Evolutionary conservation across 768 basidiomycete species (phyloP).

Genomic region (Tulasnella sp.): DNA sequence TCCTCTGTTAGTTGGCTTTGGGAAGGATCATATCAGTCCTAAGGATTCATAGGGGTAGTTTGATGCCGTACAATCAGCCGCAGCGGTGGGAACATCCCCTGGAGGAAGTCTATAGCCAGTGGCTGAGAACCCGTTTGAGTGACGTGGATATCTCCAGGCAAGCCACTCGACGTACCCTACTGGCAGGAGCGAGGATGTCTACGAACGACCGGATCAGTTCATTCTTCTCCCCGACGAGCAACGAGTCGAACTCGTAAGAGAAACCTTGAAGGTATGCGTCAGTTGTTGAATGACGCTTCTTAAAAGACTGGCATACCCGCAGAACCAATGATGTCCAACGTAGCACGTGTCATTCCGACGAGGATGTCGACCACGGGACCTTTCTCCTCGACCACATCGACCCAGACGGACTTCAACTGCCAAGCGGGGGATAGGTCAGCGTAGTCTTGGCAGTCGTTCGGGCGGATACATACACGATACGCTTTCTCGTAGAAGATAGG

Average conservation of each 20-base stretch:
- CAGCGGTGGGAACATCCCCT: too few species aligned
- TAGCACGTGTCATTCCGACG: conserved; percentile 10
- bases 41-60: too few species aligned
- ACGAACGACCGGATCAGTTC: conserved; percentile 27
- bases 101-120: too few species aligned
- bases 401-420: conserved; percentile 22
- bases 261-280: conserved; percentile 23
- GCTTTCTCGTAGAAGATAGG: conserved; percentile 47
- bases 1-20: too few species aligned
- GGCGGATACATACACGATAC: conserved; percentile 29
- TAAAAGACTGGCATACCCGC: conserved; percentile 13
- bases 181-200: conserved; percentile 20
- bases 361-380: neutral
- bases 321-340: conserved; percentile 21
- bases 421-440: neutral
- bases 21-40: too few species aligned
- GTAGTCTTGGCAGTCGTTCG: neutral
- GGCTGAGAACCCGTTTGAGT: too few species aligned
- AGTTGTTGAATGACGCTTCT: neutral
- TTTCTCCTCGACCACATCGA: conserved; percentile 1
- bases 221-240: conserved; percentile 24
- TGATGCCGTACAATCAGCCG: too few species aligned
- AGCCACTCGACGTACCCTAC: neutral
- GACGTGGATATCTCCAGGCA: too few species aligned
- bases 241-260: conserved; percentile 28